phyloP scores from a whole-genome alignment of 768 basidiomycete species.

The Mycena capillaripes region DNA sequence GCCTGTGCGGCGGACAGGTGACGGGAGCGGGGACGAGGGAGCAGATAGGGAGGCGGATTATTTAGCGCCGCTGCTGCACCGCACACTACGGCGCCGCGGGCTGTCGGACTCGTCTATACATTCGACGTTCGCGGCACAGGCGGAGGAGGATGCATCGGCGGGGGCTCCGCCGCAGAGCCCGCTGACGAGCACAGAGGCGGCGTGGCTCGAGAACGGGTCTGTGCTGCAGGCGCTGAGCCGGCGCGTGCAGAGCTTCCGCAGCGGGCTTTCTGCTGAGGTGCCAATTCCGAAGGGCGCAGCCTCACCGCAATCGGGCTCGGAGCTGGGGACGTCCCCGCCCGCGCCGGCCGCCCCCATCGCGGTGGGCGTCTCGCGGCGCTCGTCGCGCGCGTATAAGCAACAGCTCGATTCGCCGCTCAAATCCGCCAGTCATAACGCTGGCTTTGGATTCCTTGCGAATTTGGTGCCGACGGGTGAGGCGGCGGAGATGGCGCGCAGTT shows the following conservation, averaged over 20 bases:
- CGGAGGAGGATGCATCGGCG: constrained; percentile 50
- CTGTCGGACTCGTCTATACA: constrained; percentile 94
- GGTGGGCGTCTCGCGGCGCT: neutral
- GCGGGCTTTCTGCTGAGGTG: constrained; percentile 16
- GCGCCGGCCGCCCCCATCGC: constrained; percentile 13
- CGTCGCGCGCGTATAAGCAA: constrained; percentile 12
- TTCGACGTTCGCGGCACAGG: constrained; percentile 77
- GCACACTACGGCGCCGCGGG: constrained; percentile 81
- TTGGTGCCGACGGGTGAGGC: constrained; percentile 29
- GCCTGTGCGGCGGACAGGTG: constrained; percentile 25
- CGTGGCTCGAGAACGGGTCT: constrained; percentile 58
- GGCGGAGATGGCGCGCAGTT: constrained; percentile 27
- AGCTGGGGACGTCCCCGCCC: constrained; percentile 32
- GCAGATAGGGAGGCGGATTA: constrained; percentile 58
- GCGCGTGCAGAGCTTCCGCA: constrained; percentile 65
- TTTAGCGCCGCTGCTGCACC: constrained; percentile 70
- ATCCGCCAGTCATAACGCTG: neutral
- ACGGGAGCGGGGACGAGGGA: constrained; percentile 46
- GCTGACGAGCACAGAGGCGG: constrained; percentile 35
- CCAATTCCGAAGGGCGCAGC: neutral
- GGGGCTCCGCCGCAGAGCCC: constrained; percentile 38
- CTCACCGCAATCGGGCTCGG: neutral
- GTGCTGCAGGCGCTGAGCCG: constrained; percentile 68
- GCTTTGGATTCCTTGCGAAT: constrained; percentile 25
- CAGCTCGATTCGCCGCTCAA: constrained; percentile 8